These are phyloP conservation scores for Lolium rigidum DNA, from an alignment of 176 grass and related monocot species.

Conservation along the genomic window DNA sequence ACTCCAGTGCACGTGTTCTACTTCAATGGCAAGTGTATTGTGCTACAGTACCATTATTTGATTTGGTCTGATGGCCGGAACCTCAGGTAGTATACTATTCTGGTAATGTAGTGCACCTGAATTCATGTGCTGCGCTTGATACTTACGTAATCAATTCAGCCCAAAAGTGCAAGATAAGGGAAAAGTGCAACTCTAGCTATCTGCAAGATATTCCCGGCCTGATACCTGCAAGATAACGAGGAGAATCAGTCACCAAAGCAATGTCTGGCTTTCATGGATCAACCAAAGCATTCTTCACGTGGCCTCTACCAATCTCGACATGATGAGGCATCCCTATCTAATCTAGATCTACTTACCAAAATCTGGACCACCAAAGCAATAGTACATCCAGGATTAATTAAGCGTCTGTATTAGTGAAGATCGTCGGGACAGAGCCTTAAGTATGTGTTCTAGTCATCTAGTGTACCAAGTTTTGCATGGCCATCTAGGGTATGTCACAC, in stretches of 20 bases:
- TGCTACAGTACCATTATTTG: too few relatives aligned
- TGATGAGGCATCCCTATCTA: background rate
- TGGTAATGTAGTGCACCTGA: background rate
- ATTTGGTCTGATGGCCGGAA: too few relatives aligned
- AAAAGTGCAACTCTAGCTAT: constrained; percentile 16
- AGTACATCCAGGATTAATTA: background rate
- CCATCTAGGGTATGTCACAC: background rate
- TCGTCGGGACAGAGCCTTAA: background rate
- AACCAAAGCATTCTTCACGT: constrained; percentile 46
- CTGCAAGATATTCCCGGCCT: constrained; percentile 25
- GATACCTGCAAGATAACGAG: background rate
- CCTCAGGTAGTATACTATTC: too few relatives aligned
- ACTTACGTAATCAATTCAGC: constrained; percentile 20
- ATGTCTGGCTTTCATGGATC: constrained; percentile 43
- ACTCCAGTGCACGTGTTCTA: too few relatives aligned
- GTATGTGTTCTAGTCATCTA: constrained; percentile 33
- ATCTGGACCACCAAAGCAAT: constrained; percentile 16
- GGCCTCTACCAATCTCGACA: constrained; percentile 21
- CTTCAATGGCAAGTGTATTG: too few relatives aligned
- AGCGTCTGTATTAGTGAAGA: background rate
- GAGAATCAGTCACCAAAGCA: constrained; percentile 36
- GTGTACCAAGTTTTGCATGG: constrained; percentile 34
- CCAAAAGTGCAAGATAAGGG: constrained; percentile 29
- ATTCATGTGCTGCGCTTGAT: background rate
- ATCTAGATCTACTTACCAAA: constrained; percentile 15